These are phyloP conservation scores for Solanum lycopersicoides DNA, from an alignment of 257 asterid species.

Conservation along the genomic window DNA sequence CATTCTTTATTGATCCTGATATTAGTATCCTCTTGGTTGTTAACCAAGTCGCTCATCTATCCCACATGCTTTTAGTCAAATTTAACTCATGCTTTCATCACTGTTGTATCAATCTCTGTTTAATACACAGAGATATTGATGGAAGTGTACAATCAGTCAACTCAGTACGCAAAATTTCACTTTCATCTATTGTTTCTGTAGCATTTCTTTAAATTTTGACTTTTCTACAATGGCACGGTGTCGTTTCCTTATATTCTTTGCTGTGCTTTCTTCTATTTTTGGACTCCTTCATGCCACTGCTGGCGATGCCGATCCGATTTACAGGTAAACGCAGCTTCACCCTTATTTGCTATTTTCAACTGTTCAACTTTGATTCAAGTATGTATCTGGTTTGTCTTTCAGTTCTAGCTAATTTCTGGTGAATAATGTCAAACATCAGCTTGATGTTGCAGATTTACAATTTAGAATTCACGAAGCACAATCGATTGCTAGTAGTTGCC, in stretches of 20 bases:
- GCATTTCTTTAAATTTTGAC: not conserved
- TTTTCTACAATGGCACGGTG: constrained; percentile 9
- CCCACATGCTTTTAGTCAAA: not conserved
- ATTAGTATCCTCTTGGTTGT: not conserved
- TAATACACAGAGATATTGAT: not conserved
- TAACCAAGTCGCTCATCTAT: not conserved
- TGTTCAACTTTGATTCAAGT: not conserved
- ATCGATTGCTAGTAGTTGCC: not conserved
- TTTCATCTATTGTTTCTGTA: constrained; percentile 5
- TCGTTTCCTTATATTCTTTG: constrained; percentile 31
- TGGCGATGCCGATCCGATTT: constrained; percentile 77
- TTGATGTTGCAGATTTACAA: not conserved
- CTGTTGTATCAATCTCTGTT: not conserved
- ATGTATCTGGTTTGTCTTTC: not conserved
- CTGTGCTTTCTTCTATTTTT: constrained; percentile 23
- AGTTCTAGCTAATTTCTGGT: not conserved
- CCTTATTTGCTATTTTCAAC: not conserved
- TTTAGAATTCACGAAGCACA: not conserved
- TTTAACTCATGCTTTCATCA: not conserved
- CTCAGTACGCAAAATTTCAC: constrained; percentile 1
- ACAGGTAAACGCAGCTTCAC: constrained; percentile 30
- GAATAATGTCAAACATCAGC: not conserved
- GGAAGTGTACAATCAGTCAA: constrained; percentile 17
- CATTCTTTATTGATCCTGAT: too few species aligned
- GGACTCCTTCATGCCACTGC: constrained; percentile 46